These are phyloP conservation scores for Diplodia sapinea DNA, from an alignment of 2,329 filamentous ascomycete genomes.

Conservation along the genomic window DNA sequence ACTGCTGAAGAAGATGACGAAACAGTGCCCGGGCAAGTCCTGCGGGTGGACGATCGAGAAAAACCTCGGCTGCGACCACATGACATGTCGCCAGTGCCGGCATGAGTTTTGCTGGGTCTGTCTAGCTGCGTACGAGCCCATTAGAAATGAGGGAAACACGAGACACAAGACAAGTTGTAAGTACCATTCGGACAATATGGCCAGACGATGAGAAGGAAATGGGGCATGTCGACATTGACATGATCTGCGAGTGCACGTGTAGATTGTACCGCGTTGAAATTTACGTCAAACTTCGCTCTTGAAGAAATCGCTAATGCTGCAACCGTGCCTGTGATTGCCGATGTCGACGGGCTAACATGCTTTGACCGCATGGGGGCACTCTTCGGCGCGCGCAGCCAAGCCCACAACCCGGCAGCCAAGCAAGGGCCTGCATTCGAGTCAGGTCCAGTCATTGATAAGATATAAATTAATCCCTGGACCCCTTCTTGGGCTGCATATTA, in stretches of 20 bases:
- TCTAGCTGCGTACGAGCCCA: constrained; percentile 39
- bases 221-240: background rate
- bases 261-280: background rate
- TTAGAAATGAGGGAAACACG: constrained; percentile 36
- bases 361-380: background rate
- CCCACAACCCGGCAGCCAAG: background rate
- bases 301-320: background rate
- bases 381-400: background rate
- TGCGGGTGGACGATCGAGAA: constrained; percentile 51
- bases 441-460: background rate
- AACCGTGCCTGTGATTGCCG: background rate
- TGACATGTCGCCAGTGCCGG: constrained; percentile 47
- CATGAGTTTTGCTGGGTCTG: constrained; percentile 52
- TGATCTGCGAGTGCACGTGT: background rate
- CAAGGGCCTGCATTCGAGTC: background rate
- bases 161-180: constrained; percentile 37
- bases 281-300: background rate
- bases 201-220: background rate
- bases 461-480: background rate
- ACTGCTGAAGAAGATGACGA: constrained; percentile 42
- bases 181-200: constrained; percentile 24
- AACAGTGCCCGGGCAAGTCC: constrained; percentile 45
- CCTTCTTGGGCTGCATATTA: background rate
- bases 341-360: background rate
- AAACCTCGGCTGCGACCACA: constrained; percentile 51